Evolutionary conservation across 2,329 filamentous ascomycete species (phyloP).

Genomic region (Penicillium sp.): DNA sequence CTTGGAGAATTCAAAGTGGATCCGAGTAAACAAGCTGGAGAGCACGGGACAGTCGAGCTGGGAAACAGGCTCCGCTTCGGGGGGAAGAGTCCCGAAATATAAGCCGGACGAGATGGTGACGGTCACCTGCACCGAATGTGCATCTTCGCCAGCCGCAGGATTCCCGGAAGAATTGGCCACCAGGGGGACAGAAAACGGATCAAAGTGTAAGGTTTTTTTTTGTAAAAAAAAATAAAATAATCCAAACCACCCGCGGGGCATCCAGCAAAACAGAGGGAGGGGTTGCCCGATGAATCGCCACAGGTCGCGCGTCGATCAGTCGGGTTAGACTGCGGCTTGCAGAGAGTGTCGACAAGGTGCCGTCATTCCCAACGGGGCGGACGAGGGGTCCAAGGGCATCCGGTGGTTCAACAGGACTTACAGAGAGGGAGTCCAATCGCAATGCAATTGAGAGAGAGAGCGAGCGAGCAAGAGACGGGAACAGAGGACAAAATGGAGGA

Average conservation of each 20-base stretch:
- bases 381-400: not conserved
- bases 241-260: too few relatives aligned
- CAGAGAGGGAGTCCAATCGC: not conserved
- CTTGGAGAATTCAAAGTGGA: not conserved
- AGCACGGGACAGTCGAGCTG: not conserved
- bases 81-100: too few relatives aligned
- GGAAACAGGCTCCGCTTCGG: too few relatives aligned
- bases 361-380: constrained; percentile 23
- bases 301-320: constrained; percentile 21
- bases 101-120: too few relatives aligned
- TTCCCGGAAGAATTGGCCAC: too few relatives aligned
- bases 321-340: constrained; percentile 6
- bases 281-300: constrained; percentile 22
- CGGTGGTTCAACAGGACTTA: too few relatives aligned
- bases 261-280: constrained; percentile 6
- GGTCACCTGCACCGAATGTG: too few relatives aligned
- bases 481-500: not conserved
- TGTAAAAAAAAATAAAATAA: not conserved
- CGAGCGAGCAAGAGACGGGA: not conserved
- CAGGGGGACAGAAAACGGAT: too few relatives aligned
- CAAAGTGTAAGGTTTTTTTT: constrained; percentile 1
- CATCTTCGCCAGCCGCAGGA: too few relatives aligned
- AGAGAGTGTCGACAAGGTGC: constrained; percentile 24
- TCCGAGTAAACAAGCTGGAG: not conserved
- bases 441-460: not conserved